Base-by-base conservation (phyloP, 2,329 filamentous ascomycete genomes). In the Colletotrichum lini region DNA sequence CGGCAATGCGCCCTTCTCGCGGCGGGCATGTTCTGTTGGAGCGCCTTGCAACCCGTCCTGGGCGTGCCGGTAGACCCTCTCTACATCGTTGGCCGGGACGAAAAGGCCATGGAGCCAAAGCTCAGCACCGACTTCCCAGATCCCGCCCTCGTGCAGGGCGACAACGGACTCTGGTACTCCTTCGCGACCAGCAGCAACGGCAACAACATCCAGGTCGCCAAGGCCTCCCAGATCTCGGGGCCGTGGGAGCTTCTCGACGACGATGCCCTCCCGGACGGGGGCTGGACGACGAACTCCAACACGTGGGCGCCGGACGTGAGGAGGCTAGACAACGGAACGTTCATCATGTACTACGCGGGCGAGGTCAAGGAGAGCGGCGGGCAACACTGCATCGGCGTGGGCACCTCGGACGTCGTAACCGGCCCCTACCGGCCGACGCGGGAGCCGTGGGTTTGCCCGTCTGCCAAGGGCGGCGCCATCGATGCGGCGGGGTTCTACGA, bases 231-330 rank as follows among this genome's bases (percentile, higher is more conserved):
- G 58, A 85, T 89, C 59, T 77, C 80, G 15, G 83, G 82, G 4
- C 84, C 86, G 77, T 87, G 83, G 77, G 78, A 85, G 8, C 81
- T 86, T 26, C 81, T 85, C 53, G 80, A 86, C 68, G 77, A 82
- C n/a, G 88, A 91, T 73, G 85, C 87, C 2, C 81, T 92, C n/a
- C 88, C 89, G 0, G 78, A 80, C 7, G 84, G 84, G 2, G 75
- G 80, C 8, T 92, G 90, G 90, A 87, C 87, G 42, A 85, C 82
- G 4, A 84, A 85, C 2, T 77, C 78, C 4, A 84, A 89, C 67
- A 87, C 87, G 35, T 92, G 89, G 89, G 90, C 90, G 0, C 90
- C 90, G 12, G 89, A 91, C 75, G 87, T 92, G 8, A 82, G 85
- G 15, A 79, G 79, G 65, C 79, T 90, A 44, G 81, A 73, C 47